Base-by-base conservation (phyloP, 2,329 filamentous ascomycete genomes). In the Xylariaceae sp. region DNA sequence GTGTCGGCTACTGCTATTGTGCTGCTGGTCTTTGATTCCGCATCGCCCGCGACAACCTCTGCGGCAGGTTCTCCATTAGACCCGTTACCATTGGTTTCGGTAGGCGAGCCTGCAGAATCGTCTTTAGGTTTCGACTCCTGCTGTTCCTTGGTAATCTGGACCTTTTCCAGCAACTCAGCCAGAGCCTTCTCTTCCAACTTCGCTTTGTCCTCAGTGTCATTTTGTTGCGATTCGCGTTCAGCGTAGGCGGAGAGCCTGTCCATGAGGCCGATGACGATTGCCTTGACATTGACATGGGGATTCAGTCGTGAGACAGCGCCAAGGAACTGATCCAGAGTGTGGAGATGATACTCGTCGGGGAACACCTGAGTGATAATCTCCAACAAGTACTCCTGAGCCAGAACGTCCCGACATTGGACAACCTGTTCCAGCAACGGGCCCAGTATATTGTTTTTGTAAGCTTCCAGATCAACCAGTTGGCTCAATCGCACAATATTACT, bases 351-450 rank as follows among this genome's bases (percentile, higher is more conserved):
- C 72, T 99, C 94, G 75, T 99, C 94, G 0, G 94, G 94, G 78
- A 99, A 99, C 55, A 97, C 94, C 75, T 99, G 95, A 4, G 93
- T 99, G 66, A 99, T 96, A 64, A 99, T 94, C 81, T 99, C 94
- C 53, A 99, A 80, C 10, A 99, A 83, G 76, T 99, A 99, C 74
- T 99, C 94, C 73, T 99, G 94, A 39, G 94, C 94, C 63, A 99
- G 78, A 11, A 99, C 92, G 78, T 99, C 94, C 62, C 94, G 88
- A 72, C 94, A 99, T 73, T 99, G 94, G 10, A 99, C 94, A 58
- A 99, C 93, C 76, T 99, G 94, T 74, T 99, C 94, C 66, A 99
- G 76, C 56, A 99, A 78, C 6, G 94, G 93, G 49, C 87, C 89
- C 56, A 99, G 77, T 62, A 99, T 97, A 35, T 88, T 86, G 55